These are phyloP conservation scores for Coriaria nepalensis DNA, from an alignment of 306 rosid genomes.

Conservation along the genomic window DNA sequence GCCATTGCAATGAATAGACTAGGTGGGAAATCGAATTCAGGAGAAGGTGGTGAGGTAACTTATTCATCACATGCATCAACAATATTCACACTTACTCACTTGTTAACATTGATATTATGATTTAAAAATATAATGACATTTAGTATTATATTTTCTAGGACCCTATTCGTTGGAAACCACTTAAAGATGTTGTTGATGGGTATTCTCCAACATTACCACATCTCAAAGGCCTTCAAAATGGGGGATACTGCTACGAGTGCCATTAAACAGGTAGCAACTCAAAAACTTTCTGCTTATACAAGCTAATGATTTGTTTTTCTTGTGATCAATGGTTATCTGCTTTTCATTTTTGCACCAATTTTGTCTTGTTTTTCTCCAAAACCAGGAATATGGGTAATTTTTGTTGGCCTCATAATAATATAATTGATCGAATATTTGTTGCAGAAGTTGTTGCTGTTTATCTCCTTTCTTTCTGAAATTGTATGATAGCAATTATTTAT, in stretches of 20 bases:
- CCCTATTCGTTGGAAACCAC: slow-evolving; percentile 98
- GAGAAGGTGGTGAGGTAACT: slow-evolving; percentile 99
- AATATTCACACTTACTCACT: background rate
- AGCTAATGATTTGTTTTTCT: slow-evolving; percentile 5
- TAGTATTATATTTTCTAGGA: slow-evolving; percentile 40
- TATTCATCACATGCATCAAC: background rate
- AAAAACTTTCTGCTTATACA: slow-evolving; percentile 12
- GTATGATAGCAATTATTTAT: background rate
- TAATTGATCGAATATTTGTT: background rate
- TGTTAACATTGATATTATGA: background rate
- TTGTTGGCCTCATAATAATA: too few relatives aligned
- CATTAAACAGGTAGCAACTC: slow-evolving; percentile 72
- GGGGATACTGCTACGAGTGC: slow-evolving; percentile 99
- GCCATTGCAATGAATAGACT: slow-evolving; percentile 96
- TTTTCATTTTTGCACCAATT: slow-evolving; percentile 1
- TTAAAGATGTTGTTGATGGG: slow-evolving; percentile 91
- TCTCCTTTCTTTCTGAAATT: background rate
- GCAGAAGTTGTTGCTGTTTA: background rate
- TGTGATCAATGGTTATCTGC: slow-evolving; percentile 6
- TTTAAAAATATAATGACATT: background rate
- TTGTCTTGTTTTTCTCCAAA: slow-evolving; percentile 5
- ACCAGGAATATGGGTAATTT: background rate
- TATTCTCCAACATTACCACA: slow-evolving; percentile 97
- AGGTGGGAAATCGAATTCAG: slow-evolving; percentile 97
- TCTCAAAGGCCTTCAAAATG: slow-evolving; percentile 99